Conservation (phyloP, 208 protist genomes). For the Acanthamoeba castellanii region DNA sequence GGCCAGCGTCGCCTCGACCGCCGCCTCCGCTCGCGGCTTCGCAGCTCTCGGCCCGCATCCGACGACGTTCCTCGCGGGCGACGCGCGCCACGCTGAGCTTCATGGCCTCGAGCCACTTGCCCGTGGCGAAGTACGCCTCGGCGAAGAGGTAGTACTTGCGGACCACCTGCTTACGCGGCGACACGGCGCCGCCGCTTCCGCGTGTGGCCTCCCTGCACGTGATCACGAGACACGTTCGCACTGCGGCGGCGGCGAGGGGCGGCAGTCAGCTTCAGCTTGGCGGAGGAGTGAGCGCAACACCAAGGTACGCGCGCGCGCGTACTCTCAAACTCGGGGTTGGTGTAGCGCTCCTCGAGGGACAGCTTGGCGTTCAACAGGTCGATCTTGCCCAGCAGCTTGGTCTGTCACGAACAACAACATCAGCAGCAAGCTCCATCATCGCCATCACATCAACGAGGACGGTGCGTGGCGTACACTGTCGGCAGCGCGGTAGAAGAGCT, state of each 20-base stretch:
- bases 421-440: neutral
- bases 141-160: slow-evolving; percentile 26
- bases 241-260: neutral
- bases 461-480: neutral
- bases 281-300: neutral
- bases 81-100: slow-evolving; percentile 14
- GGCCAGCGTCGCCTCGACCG: neutral
- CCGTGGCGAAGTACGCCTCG: neutral
- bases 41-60: neutral
- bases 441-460: neutral
- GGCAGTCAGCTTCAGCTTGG: neutral
- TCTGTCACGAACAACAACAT: neutral
- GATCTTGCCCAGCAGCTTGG: neutral
- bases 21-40: neutral
- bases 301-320: neutral
- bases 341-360: slow-evolving; percentile 30
- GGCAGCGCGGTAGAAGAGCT: neutral
- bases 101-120: slow-evolving; percentile 56
- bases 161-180: neutral
- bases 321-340: slow-evolving; percentile 48
- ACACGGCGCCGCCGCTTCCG: neutral
- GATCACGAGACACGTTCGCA: slow-evolving; percentile 59
- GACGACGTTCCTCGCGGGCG: neutral
- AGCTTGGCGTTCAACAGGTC: neutral
- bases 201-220: neutral